Evolutionary conservation across 2,329 filamentous ascomycete genomes (phyloP), one percentile per base, ranked within the genome.

Genomic region (Diaporthe destruens): DNA sequence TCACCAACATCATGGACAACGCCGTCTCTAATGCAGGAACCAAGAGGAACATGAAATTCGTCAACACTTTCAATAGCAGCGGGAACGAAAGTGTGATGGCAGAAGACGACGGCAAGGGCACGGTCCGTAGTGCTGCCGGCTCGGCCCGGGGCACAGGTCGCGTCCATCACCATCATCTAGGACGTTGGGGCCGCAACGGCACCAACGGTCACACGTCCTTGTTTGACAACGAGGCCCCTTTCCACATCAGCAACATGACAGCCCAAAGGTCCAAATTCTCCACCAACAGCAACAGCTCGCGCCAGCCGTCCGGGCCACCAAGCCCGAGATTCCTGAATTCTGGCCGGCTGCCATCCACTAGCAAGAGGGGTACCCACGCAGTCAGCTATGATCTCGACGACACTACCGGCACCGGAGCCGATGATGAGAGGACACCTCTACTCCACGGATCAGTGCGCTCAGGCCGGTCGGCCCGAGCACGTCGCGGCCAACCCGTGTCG

Each of bases 11-110:
- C 36, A 85, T 94, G 77, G 93, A 95, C 72, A 87, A 85, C 59
- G 85, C 87, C 69, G 80, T 79, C 25, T 82, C 81, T 12, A 81
- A 83, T 25, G 77, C 93, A 23, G 88, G 89, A 11, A 89, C 92
- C 77, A 98, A 97, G 84, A 95, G 94, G 84, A 97, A 93, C 82
- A 98, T 98, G 94, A 98, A 98, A 79, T 98, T 98, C 79, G 93
- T 94, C 72, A 96, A 94, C 81, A 91, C 92, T 1, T 94, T 94
- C 81, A 91, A 86, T 76, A 90, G 88, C 75, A 90, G 89, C 75
- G 84, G 83, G 51, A 86, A 83, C 59, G 87, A 89, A 44, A 84
- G 81, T 72, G 75, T 83, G 25, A 88, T 91, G 65, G 91, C 88
- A 63, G 92, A 95, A 23, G 90, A 92, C 71, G 90, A 91, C 69